phyloP scores from a whole-genome alignment of 1,139 yeast genomes.

The Kodamaea derodonti region DNA sequence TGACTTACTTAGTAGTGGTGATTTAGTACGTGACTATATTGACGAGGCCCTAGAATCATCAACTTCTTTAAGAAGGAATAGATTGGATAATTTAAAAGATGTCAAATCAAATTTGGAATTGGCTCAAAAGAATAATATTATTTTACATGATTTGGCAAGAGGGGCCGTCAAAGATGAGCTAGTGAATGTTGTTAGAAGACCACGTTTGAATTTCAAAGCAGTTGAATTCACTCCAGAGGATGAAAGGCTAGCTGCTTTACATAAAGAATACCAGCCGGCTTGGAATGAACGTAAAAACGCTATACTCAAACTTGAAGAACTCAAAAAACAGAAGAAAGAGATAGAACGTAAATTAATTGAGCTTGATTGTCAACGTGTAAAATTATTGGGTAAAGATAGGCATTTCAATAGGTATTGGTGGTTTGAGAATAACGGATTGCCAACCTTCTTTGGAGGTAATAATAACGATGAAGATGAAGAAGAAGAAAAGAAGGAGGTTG shows the following conservation, averaged over 20 bases:
- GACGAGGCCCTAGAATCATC: constrained; percentile 69
- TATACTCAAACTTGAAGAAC: constrained; percentile 37
- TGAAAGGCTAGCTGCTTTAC: constrained; percentile 37
- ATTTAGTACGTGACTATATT: constrained; percentile 57
- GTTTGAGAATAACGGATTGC: constrained; percentile 85
- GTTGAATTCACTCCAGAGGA: constrained; percentile 52
- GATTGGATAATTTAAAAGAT: constrained; percentile 66
- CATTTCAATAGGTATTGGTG: constrained; percentile 90
- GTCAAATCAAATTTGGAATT: constrained; percentile 48
- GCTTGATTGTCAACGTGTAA: constrained; percentile 74
- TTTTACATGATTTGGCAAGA: constrained; percentile 24
- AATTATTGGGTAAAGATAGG: constrained; percentile 78
- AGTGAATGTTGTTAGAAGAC: constrained; percentile 14
- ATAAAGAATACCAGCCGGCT: constrained; percentile 44
- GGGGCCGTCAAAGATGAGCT: constrained; percentile 8
- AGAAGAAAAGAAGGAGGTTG: constrained; percentile 33
- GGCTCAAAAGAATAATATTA: constrained; percentile 44
- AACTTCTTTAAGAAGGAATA: constrained; percentile 59
- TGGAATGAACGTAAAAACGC: constrained; percentile 41
- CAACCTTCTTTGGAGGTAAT: constrained; percentile 47
- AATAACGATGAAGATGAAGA: constrained; percentile 35
- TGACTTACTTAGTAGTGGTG: constrained; percentile 55
- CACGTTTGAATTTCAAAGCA: constrained; percentile 27
- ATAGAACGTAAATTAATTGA: constrained; percentile 59
- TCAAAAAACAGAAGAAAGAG: constrained; percentile 43